phyloP scores from a whole-genome alignment of 192 early-diverging fungal species.

The Chytriomyces sp. region DNA sequence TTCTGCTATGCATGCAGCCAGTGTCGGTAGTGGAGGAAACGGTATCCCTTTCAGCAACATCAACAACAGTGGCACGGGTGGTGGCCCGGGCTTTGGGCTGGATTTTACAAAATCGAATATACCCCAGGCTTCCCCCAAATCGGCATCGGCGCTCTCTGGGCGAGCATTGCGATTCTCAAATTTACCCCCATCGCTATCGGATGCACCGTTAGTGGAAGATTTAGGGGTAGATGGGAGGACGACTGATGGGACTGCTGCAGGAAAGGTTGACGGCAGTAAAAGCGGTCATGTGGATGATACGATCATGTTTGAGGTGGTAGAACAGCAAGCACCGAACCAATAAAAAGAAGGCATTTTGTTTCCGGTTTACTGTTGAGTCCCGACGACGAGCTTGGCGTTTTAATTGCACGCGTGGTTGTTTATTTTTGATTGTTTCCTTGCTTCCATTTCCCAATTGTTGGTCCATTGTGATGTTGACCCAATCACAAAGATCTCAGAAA shows the following conservation, averaged over 20 bases:
- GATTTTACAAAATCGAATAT: constrained; percentile 19
- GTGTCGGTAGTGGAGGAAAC: not conserved
- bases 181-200: not conserved
- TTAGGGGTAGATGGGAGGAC: not conserved
- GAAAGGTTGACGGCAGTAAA: too few relatives aligned
- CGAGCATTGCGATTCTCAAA: constrained; percentile 6
- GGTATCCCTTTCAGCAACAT: not conserved
- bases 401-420: too few relatives aligned
- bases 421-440: too few relatives aligned
- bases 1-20: too few relatives aligned
- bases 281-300: too few relatives aligned
- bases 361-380: too few relatives aligned
- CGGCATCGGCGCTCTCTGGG: constrained; percentile 9
- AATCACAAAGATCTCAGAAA: not conserved
- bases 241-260: not conserved
- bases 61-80: not conserved
- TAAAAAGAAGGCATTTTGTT: too few relatives aligned
- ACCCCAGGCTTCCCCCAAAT: not conserved
- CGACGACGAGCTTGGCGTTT: too few relatives aligned
- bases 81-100: not conserved
- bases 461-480: not conserved
- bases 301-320: too few relatives aligned
- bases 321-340: too few relatives aligned
- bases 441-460: too few relatives aligned
- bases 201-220: not conserved